Conservation (phyloP, 495 filamentous ascomycete species). For the Delitschia confertaspora region DNA sequence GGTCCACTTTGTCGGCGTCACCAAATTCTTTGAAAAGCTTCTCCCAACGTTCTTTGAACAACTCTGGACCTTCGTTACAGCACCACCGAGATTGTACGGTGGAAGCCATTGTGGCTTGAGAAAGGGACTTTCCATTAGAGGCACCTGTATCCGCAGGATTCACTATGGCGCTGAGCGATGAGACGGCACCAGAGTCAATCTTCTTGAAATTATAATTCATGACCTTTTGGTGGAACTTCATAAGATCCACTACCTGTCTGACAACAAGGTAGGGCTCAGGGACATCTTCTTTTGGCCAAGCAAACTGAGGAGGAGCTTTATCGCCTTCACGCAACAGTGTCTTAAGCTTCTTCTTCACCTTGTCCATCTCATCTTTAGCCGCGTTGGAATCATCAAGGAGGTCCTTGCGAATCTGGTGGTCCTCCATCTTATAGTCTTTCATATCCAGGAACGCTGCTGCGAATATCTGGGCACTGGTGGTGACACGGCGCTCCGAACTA, state of each 20-base stretch:
- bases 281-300: conserved; percentile 88
- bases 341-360: conserved; percentile 98
- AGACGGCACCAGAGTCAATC: conserved; percentile 52
- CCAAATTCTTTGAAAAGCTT: conserved; percentile 96
- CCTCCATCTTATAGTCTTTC: conserved; percentile 74
- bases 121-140: conserved; percentile 41
- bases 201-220: conserved; percentile 88
- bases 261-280: conserved; percentile 89
- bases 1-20: conserved; percentile 93
- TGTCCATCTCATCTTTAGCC: conserved; percentile 99
- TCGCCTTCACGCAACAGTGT: conserved; percentile 78
- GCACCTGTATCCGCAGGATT: conserved; percentile 19
- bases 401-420: conserved; percentile 84
- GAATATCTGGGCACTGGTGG: conserved; percentile 95
- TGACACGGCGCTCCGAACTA: conserved; percentile 88
- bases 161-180: conserved; percentile 44
- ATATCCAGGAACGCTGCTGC: conserved; percentile 78
- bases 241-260: conserved; percentile 82
- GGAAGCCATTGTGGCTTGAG: conserved; percentile 50
- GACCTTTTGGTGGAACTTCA: conserved; percentile 91
- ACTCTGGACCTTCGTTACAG: conserved; percentile 84
- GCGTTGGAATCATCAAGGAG: conserved; percentile 95
- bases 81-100: conserved; percentile 88
- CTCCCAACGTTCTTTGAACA: conserved; percentile 97
- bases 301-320: conserved; percentile 82